Conservation (phyloP, 2,329 filamentous ascomycete genomes). For the Penicillium digitatum region DNA sequence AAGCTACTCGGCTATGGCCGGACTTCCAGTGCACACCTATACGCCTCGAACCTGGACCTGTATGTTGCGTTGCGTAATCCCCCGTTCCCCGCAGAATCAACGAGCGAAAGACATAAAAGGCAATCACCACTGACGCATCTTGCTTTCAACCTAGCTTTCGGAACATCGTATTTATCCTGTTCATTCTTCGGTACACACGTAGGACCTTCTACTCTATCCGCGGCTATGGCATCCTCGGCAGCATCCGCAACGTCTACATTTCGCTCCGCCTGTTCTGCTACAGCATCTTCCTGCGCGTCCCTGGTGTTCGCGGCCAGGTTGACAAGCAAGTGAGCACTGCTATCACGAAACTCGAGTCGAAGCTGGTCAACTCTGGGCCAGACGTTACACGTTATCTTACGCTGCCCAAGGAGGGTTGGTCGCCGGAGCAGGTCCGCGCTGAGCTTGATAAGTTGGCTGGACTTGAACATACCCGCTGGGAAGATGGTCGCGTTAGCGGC, state of each 20-base stretch:
- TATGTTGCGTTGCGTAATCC: conserved; percentile 34
- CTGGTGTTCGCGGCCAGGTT: conserved; percentile 81
- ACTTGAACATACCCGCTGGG: conserved; percentile 95
- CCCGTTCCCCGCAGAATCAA: conserved; percentile 8
- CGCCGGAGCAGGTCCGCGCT: conserved; percentile 68
- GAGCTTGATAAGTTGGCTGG: conserved; percentile 74
- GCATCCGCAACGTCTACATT: conserved; percentile 68
- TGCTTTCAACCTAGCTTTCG: conserved; percentile 57
- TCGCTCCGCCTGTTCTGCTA: conserved; percentile 70
- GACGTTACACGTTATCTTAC: conserved; percentile 68
- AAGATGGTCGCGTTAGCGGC: conserved; percentile 89
- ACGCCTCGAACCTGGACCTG: conserved; percentile 42
- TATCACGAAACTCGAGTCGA: conserved; percentile 73
- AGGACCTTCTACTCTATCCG: conserved; percentile 78
- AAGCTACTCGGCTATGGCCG: conserved; percentile 41
- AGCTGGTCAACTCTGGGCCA: conserved; percentile 71
- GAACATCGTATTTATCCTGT: conserved; percentile 84
- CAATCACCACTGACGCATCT: conserved; percentile 7
- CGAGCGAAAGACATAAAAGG: neutral
- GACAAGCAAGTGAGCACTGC: conserved; percentile 78
- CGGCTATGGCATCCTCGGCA: conserved; percentile 81
- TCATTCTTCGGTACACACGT: conserved; percentile 77
- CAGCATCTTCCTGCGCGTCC: conserved; percentile 77
- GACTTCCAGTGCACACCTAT: conserved; percentile 33
- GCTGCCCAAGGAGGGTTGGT: conserved; percentile 80